phyloP scores from a whole-genome alignment of 2,329 filamentous ascomycete species.

The Alternaria sp. region DNA sequence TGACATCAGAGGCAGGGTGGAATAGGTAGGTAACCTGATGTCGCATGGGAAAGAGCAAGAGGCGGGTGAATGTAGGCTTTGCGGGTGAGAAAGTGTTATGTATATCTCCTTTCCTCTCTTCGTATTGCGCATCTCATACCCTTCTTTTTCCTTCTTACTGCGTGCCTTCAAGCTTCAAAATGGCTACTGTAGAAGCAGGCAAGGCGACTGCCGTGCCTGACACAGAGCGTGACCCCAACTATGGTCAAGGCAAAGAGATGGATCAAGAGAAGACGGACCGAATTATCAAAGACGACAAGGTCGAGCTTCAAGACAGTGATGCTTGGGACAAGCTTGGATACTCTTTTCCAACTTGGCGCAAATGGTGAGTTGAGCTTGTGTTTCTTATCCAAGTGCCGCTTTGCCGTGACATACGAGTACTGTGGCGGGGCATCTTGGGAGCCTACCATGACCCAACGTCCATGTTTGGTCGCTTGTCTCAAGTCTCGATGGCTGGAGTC shows the following conservation, averaged over 20 bases:
- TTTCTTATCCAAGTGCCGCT: slow-evolving; percentile 35
- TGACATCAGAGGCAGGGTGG: slow-evolving; percentile 24
- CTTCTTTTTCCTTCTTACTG: background rate
- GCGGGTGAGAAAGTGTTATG: background rate
- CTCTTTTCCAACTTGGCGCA: slow-evolving; percentile 57
- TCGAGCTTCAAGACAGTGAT: slow-evolving; percentile 51
- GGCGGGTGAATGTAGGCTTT: background rate
- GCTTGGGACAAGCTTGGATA: slow-evolving; percentile 56
- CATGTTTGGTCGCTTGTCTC: background rate
- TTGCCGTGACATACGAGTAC: slow-evolving; percentile 1
- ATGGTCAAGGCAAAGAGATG: slow-evolving; percentile 24
- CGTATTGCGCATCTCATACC: background rate
- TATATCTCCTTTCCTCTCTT: background rate
- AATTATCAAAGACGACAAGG: slow-evolving; percentile 37
- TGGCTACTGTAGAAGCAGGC: slow-evolving; percentile 20
- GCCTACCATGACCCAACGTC: background rate
- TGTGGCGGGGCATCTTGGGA: background rate
- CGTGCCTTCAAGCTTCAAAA: background rate
- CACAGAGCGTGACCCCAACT: slow-evolving; percentile 32
- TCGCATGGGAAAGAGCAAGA: background rate
- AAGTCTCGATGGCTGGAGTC: background rate
- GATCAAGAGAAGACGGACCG: slow-evolving; percentile 30
- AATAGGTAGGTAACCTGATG: background rate
- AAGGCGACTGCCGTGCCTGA: slow-evolving; percentile 33
- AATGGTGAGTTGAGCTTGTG: slow-evolving; percentile 39